Evolutionary conservation across 768 basidiomycete genomes (phyloP), one percentile per base, ranked within the genome.

Genomic region (Suillus alpinus): DNA sequence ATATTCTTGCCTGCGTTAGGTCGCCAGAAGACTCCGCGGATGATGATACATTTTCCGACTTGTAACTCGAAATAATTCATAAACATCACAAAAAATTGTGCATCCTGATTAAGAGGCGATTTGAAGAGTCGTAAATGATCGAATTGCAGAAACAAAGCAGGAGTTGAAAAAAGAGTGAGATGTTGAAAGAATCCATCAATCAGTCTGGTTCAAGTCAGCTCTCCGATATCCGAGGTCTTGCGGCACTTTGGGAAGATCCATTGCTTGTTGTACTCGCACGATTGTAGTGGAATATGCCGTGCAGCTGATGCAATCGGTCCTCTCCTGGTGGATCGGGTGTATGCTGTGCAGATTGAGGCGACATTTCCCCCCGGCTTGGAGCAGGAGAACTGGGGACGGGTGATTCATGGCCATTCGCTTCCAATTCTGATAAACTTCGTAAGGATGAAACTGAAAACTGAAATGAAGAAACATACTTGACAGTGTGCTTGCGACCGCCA

Each of bases 401-500:
- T n/a, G 73, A 71, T 59, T 78, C 75, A 29, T 67, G 72, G 29
- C 67, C 80, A 65, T 83, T 85, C 5, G 85, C 83, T 71, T 91
- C 89, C 18, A 90, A 74, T 71, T 84, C 89, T 91, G 69, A 26
- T 56, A 41, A 36, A 26, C 23, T 20, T 41, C 47, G 31, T 72
- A 60, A 66, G 59, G 50, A 59, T 47, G 16, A 23, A 56, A 39
- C 12, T 32, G 31, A 31, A 40, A 37, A 37, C 49, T 32, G 14
- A 52, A 52, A 51, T 47, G 43, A 55, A 53, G 61, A 32, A 40
- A 40, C 32, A 65, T 68, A 94, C 92, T 91, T 4, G 88, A 89
- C 44, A 94, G 71, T 1, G 91, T 92, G 66, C 90, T 85, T n/a
- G 89, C 84, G n/a, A 93, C 91, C 8, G 87, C 91, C 34, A 84